Evolutionary conservation across 495 filamentous ascomycete genomes (phyloP).

Genomic region (Penicillium dipodomyicola): DNA sequence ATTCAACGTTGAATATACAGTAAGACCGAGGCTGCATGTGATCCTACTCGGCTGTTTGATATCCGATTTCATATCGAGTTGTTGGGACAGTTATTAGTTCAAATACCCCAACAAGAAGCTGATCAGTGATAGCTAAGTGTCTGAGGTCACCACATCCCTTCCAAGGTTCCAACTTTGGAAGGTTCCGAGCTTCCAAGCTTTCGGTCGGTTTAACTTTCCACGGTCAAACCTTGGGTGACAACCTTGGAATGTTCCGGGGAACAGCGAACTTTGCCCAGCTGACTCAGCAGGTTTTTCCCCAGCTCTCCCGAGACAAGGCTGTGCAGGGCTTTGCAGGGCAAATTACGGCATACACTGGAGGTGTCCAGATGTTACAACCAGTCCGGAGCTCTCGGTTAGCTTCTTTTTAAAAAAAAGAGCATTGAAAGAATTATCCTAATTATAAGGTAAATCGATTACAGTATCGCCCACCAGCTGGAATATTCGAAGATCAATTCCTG

Average conservation of each 20-base stretch:
- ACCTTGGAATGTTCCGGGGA: not conserved
- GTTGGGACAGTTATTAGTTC: constrained; percentile 16
- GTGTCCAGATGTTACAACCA: not conserved
- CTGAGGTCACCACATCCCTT: too few relatives aligned
- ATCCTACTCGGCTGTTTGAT: constrained; percentile 4
- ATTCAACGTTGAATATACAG: not conserved
- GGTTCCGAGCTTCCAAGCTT: too few relatives aligned
- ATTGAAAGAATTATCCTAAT: too few relatives aligned
- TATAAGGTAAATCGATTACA: too few relatives aligned
- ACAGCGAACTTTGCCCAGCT: not conserved
- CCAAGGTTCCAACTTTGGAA: too few relatives aligned
- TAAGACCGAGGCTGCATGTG: constrained; percentile 32
- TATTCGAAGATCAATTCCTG: too few relatives aligned
- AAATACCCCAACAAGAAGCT: constrained; percentile 13
- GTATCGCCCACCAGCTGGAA: too few relatives aligned
- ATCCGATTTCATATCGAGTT: constrained; percentile 11
- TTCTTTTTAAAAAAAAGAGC: too few relatives aligned
- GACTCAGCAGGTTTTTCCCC: not conserved
- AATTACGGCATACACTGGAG: not conserved
- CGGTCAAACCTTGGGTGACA: not conserved
- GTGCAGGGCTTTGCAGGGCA: too few relatives aligned
- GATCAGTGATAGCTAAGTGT: not conserved
- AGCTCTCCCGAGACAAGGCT: too few relatives aligned
- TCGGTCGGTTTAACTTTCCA: too few relatives aligned
- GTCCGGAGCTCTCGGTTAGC: too few relatives aligned